These are phyloP conservation scores for Forsythia suspensa DNA, from an alignment of 257 asterid genomes.

Conservation along the genomic window DNA sequence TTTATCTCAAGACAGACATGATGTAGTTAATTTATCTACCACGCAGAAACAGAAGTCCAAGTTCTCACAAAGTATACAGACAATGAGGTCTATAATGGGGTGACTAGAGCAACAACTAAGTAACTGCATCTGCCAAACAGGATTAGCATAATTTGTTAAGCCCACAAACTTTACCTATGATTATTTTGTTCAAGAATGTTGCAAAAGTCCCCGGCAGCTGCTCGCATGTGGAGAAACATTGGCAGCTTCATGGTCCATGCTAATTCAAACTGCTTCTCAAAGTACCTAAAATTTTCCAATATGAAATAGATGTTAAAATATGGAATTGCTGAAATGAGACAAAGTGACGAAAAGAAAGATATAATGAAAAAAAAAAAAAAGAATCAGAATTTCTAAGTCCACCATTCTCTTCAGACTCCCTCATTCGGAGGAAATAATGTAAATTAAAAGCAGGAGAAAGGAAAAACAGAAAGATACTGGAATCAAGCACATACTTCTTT, in stretches of 20 bases:
- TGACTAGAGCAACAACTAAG: not conserved
- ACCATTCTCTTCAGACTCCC: not conserved
- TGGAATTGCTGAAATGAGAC: slow-evolving; percentile 13
- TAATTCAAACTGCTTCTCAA: slow-evolving; percentile 90
- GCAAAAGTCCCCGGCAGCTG: slow-evolving; percentile 91
- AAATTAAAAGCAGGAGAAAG: not conserved
- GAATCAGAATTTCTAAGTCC: not conserved
- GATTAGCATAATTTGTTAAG: slow-evolving; percentile 14
- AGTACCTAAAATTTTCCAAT: slow-evolving; percentile 55
- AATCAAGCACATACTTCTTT: slow-evolving; percentile 67
- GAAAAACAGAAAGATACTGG: slow-evolving; percentile 2
- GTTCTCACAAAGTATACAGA: not conserved
- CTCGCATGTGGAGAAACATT: slow-evolving; percentile 99
- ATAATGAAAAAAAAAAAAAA: not conserved
- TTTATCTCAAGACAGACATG: not conserved
- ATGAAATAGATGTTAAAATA: slow-evolving; percentile 15
- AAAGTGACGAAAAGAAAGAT: slow-evolving; percentile 7
- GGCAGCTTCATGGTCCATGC: slow-evolving; percentile 86
- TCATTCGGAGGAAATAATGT: slow-evolving; percentile 9
- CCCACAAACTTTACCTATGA: slow-evolving; percentile 47
- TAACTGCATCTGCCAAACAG: slow-evolving; percentile 6
- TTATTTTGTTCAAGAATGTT: slow-evolving; percentile 64
- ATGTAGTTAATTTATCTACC: not conserved
- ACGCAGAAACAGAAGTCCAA: not conserved
- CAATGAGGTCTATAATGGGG: not conserved